Conservation (phyloP, 225 moss, liverwort and hornwort genomes). For the Polytrichum commune region DNA sequence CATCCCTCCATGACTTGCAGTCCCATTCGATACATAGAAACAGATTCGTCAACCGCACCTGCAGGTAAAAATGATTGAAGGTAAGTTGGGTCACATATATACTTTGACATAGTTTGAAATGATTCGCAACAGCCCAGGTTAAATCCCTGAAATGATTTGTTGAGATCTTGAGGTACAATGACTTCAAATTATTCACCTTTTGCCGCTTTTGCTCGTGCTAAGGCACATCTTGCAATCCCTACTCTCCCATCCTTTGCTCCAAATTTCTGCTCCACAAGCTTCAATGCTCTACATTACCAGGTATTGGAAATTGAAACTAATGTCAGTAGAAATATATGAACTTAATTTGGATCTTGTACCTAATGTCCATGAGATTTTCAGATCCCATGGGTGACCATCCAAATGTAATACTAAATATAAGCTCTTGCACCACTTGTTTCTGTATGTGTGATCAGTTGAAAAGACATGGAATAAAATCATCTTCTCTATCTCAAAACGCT, state of each 20-base stretch:
- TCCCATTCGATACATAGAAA: constrained; percentile 69
- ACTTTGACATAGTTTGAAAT: too few species aligned
- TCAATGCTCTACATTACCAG: constrained; percentile 59
- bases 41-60: constrained; percentile 86
- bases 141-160: too few species aligned
- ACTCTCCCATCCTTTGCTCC: constrained; percentile 74
- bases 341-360: neutral
- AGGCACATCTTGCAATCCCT: constrained; percentile 83
- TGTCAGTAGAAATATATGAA: neutral
- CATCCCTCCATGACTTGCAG: constrained; percentile 71
- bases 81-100: too few species aligned
- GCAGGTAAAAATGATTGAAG: neutral
- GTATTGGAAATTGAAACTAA: constrained; percentile 1
- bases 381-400: too few species aligned
- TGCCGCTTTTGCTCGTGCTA: constrained; percentile 68
- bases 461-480: neutral
- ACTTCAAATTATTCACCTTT: constrained; percentile 31
- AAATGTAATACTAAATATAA: too few species aligned
- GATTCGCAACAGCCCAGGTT: too few species aligned
- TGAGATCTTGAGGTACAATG: too few species aligned
- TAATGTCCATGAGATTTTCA: too few species aligned
- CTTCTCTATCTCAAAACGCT: neutral
- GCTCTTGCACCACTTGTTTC: neutral
- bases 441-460: neutral
- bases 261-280: constrained; percentile 56